Percentiles rank a stretch among this genome's conserved stretches.
These are phyloP conservation scores for Apiospora malaysiana DNA, from an alignment of 2,329 filamentous ascomycete genomes.

Conservation along the genomic window DNA sequence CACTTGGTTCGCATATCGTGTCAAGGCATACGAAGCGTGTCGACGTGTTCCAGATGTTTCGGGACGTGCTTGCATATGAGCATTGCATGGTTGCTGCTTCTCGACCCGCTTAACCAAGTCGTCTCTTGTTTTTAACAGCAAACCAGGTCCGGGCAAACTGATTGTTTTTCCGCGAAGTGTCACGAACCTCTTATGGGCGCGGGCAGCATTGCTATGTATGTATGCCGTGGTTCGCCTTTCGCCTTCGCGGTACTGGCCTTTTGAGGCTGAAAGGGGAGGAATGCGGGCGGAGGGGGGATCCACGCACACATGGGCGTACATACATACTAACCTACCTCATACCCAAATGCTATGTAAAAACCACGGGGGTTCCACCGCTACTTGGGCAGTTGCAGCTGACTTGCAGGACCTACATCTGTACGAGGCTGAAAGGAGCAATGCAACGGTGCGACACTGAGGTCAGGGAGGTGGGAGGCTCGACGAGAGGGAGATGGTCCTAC, in stretches of 20 bases:
- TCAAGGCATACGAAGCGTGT: not conserved
- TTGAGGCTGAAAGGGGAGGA: not conserved
- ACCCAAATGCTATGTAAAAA: too few relatives aligned
- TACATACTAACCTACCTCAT: too few relatives aligned
- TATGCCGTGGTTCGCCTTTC: constrained; percentile 13
- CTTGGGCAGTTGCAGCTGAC: constrained; percentile 9
- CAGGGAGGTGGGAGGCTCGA: not conserved
- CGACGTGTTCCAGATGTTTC: constrained; percentile 13
- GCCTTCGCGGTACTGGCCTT: not conserved
- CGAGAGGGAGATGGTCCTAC: not conserved
- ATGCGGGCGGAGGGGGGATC: not conserved
- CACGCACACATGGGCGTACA: constrained; percentile 12
- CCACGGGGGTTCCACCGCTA: constrained; percentile 7
- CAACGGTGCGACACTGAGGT: not conserved
- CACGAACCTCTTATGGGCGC: not conserved
- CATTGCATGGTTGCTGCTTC: not conserved
- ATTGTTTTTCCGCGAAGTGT: not conserved
- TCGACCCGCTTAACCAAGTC: not conserved
- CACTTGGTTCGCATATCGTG: not conserved
- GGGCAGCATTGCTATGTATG: not conserved
- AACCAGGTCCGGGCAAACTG: not conserved
- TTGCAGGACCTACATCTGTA: constrained; percentile 5
- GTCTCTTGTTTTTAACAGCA: not conserved
- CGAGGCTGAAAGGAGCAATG: constrained; percentile 12
- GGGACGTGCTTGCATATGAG: constrained; percentile 4